Percentiles rank a stretch among this genome's conserved stretches.
Conservation (phyloP, 2,329 filamentous ascomycete species). For the Pochonia chlamydosporia region DNA sequence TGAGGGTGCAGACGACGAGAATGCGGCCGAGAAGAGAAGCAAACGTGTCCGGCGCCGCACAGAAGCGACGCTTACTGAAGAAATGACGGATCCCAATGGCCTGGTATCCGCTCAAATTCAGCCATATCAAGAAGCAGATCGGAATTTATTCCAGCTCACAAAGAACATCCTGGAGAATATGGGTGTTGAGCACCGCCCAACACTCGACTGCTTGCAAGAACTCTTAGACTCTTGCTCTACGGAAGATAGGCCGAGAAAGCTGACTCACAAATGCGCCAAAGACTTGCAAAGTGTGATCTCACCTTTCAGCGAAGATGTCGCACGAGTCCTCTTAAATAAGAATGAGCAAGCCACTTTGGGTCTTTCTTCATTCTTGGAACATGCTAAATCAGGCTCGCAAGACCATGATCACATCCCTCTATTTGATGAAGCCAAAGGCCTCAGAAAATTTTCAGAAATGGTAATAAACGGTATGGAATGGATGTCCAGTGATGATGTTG, state of each 20-base stretch:
- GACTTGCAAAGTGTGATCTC: constrained; percentile 45
- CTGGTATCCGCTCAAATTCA: constrained; percentile 50
- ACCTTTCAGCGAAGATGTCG: constrained; percentile 47
- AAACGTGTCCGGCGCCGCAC: constrained; percentile 53
- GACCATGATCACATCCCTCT: constrained; percentile 38
- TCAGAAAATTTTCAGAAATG: constrained; percentile 44
- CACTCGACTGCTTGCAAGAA: constrained; percentile 40
- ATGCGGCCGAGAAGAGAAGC: constrained; percentile 53
- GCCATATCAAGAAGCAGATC: constrained; percentile 50
- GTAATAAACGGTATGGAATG: constrained; percentile 38
- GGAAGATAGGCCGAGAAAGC: constrained; percentile 44
- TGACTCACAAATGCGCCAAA: constrained; percentile 38
- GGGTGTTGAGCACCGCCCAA: constrained; percentile 44
- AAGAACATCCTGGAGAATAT: constrained; percentile 51
- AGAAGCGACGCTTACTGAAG: constrained; percentile 48
- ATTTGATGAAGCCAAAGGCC: constrained; percentile 48
- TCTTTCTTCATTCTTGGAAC: constrained; percentile 57
- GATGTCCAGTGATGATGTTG: constrained; percentile 50
- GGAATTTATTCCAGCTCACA: constrained; percentile 49
- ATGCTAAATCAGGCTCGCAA: constrained; percentile 51
- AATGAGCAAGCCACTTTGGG: constrained; percentile 46
- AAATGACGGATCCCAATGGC: constrained; percentile 45
- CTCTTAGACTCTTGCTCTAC: constrained; percentile 46
- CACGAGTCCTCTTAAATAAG: constrained; percentile 47
- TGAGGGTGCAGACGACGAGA: constrained; percentile 52